Conservation (phyloP, 352 stramenopile genomes). For the Saprolegnia parasitica region DNA sequence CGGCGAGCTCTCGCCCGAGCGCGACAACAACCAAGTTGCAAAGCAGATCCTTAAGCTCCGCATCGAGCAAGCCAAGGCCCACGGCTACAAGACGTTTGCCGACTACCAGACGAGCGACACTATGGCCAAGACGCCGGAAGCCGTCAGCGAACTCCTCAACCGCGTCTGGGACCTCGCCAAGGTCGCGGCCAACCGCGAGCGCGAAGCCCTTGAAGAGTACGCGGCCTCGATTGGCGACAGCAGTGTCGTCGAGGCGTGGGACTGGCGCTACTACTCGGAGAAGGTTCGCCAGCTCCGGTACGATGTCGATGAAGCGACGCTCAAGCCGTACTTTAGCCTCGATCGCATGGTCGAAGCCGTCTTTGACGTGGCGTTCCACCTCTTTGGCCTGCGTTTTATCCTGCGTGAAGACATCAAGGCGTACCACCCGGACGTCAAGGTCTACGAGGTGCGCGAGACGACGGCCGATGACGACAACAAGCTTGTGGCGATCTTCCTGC, state of each 20-base stretch:
- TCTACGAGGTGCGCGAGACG: conserved; percentile 49
- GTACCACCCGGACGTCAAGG: conserved; percentile 61
- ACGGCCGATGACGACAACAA: conserved; percentile 32
- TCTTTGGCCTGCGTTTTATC: conserved; percentile 58
- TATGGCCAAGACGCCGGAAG: conserved; percentile 59
- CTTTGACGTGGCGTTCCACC: conserved; percentile 52
- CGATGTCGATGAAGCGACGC: conserved; percentile 52
- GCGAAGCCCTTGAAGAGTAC: conserved; percentile 46
- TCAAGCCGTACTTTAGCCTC: conserved; percentile 66
- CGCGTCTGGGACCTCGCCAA: conserved; percentile 34
- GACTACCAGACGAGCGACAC: conserved; percentile 57
- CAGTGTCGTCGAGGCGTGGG: conserved; percentile 47
- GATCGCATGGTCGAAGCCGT: conserved; percentile 47
- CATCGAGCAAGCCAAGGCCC: conserved; percentile 44
- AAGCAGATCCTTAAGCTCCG: conserved; percentile 52
- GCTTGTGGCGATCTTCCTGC: conserved; percentile 54
- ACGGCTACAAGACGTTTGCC: conserved; percentile 50
- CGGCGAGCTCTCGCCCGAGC: conserved; percentile 42
- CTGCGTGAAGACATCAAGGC: conserved; percentile 39
- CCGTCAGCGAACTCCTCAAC: conserved; percentile 49
- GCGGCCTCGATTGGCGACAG: conserved; percentile 39
- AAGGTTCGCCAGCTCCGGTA: conserved; percentile 52
- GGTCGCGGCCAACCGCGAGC: conserved; percentile 43
- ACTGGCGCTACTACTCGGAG: conserved; percentile 69
- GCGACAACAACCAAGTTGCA: conserved; percentile 53